Base-by-base conservation (phyloP, 352 stramenopile species). In the Phytopythium cucurbitacearum region DNA sequence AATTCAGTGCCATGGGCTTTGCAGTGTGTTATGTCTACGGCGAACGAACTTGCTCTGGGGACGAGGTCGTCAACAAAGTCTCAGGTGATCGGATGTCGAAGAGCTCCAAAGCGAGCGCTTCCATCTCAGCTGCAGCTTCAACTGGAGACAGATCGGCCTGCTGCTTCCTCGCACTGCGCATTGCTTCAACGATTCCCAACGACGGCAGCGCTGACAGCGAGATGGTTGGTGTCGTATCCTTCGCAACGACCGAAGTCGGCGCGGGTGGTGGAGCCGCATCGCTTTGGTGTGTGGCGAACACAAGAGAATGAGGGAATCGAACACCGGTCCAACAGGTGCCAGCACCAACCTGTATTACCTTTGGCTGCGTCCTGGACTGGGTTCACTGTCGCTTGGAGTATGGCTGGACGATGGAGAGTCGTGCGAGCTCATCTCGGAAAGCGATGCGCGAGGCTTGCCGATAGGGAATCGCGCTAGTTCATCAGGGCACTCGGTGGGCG, bases 151-250 rank as follows among this genome's bases (percentile, higher is more conserved):
- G 53, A 41, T 62, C 28, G 32, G 1, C 44, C 13, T n/a, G 12
- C 16, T 40, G 28, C 11, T 61, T 56, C 2, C 59, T 9, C 35
- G 13, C 33, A n/a, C 54, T 33, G 37, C 57, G 62, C 47, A 70
- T 44, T 5, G 45, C 38, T 21, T 50, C 39, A 46, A 61, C 60
- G 58, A 73, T 28, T 28, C 60, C 55, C 33, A 68, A 37, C 34
- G 65, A 57, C 8, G 65, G 65, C 10, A 70, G 35, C 21, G 15
- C 51, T 1, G 51, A 67, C 34, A 54, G 41, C 7, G 33, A 49
- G 6, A 40, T 34, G 21, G 2, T 42, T 49, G 37, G n/a, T 59
- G 48, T 34, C n/a, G 32, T 49, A 57, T 49, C 5, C 13, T 40
- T 50, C 11, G 43, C 21, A 28, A 28, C 1, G 12, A 35, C 28